Evolutionary conservation across 2,329 filamentous ascomycete genomes (phyloP).

Genomic region (Cladosporium cucumerinum): DNA sequence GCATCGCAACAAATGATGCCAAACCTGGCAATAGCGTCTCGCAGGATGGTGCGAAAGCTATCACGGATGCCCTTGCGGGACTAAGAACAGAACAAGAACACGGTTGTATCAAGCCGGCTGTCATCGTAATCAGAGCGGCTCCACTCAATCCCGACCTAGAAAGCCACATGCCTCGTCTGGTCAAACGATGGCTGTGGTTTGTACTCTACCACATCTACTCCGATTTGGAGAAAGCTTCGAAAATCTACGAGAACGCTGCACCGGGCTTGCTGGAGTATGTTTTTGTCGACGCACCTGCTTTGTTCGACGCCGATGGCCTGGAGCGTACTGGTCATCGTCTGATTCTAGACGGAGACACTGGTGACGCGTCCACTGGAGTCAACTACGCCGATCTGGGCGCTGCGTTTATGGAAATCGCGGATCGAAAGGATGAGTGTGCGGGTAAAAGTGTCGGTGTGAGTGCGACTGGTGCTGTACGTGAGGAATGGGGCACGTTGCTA

Average conservation of each 20-base stretch:
- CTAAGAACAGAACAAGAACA: constrained; percentile 7
- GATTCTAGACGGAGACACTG: constrained; percentile 10
- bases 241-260: constrained; percentile 13
- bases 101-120: constrained; percentile 17
- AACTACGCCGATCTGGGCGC: constrained; percentile 27
- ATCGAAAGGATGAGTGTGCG: constrained; percentile 21
- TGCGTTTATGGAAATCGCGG: constrained; percentile 24
- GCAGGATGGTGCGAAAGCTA: constrained; percentile 19
- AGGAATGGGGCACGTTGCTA: constrained; percentile 19
- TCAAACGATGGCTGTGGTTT: constrained; percentile 10
- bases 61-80: constrained; percentile 6
- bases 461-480: constrained; percentile 22
- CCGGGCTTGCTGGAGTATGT: constrained; percentile 19
- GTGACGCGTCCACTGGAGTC: constrained; percentile 7
- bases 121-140: constrained; percentile 21
- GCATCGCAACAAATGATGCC: constrained; percentile 25
- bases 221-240: constrained; percentile 19
- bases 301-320: constrained; percentile 20
- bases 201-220: constrained; percentile 22
- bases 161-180: background rate
- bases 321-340: constrained; percentile 21
- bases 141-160: constrained; percentile 16
- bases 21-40: constrained; percentile 19
- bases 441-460: constrained; percentile 20
- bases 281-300: constrained; percentile 21